These are phyloP conservation scores for Ophiostoma tasmaniense DNA, from an alignment of 2,329 filamentous ascomycete genomes.

Conservation along the genomic window DNA sequence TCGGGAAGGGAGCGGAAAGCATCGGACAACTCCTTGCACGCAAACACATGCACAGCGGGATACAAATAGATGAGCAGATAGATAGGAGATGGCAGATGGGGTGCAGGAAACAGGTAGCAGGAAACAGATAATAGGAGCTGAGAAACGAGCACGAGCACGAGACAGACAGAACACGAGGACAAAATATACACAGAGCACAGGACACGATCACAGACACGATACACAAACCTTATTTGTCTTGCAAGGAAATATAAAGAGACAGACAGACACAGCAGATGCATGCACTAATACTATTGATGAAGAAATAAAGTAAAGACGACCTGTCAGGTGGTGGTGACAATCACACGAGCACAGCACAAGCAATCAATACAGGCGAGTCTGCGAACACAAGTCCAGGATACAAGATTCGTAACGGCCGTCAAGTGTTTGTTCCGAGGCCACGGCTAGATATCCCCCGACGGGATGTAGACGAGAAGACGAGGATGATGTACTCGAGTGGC, in stretches of 20 bases:
- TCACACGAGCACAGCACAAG: not conserved
- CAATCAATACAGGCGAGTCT: not conserved
- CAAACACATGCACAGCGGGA: not conserved
- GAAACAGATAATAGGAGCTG: not conserved
- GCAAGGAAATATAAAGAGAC: not conserved
- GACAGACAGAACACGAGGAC: not conserved
- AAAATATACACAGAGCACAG: not conserved
- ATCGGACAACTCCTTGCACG: constrained; percentile 9
- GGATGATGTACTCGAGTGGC: not conserved
- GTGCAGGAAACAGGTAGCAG: not conserved
- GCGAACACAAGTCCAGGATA: not conserved
- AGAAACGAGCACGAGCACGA: not conserved
- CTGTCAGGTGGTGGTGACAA: not conserved
- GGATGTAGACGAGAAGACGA: not conserved
- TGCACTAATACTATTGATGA: not conserved
- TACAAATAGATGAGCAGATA: not conserved
- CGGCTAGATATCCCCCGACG: not conserved
- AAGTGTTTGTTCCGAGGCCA: not conserved
- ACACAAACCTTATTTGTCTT: not conserved
- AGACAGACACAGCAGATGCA: not conserved
- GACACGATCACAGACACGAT: not conserved
- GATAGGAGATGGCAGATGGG: not conserved
- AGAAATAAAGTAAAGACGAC: not conserved
- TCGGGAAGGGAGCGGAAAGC: constrained; percentile 7
- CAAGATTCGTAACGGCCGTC: not conserved